Base-by-base conservation (phyloP, 192 early-diverging fungal genomes). In the Backusella morwellensis region DNA sequence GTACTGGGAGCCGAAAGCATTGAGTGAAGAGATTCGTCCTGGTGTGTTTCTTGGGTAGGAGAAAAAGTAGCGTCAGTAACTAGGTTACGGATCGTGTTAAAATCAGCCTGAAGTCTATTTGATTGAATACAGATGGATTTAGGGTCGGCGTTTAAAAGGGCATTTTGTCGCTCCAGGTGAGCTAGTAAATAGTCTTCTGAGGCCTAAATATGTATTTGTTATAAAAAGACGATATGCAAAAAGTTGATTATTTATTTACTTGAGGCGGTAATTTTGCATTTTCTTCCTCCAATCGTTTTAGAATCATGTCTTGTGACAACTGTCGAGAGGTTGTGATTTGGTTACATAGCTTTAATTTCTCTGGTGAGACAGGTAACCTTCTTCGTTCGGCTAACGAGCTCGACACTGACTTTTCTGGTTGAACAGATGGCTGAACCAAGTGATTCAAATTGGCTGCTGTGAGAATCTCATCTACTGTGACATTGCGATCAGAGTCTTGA, bases 81-180 rank as follows among this genome's bases (percentile, higher is more conserved):
- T 6, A 91, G 70, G 6, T 82, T 80, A 29, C 86, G 88, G 26
- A 89, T 70, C 0, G 87, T 88, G 21, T 74, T 79, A 73, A 91
- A 79, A 56, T 88, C 87, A 14, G 88, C 87, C 44, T 88, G 84
- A 36, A 90, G 83, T 56, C 82, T 78, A 70, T 90, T 90, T 21
- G 87, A 87, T 78, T 90, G 81, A 41, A 90, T 90, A 72, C 85
- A 90, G 67, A 90, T 80, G 0, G 89, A 85, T 75, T 90, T 90
- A 7, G 88, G 90, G 70, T 91, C 87, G 5, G 80, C 86, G 36
- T 88, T 83, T 47, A 91, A 76, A 68, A 89, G 73, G 14, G 85
- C 87, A 70, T 90, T 90, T 76, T 91, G 90, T 70, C 83, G 77
- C 76, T 91, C 90, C 29, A 91, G 68, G 26, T 85, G 84, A 32